A percentile compares a stretch with the other conserved stretches of the same genome.
Conservation (phyloP, 805 yeast species). For the Candida adriatica region DNA sequence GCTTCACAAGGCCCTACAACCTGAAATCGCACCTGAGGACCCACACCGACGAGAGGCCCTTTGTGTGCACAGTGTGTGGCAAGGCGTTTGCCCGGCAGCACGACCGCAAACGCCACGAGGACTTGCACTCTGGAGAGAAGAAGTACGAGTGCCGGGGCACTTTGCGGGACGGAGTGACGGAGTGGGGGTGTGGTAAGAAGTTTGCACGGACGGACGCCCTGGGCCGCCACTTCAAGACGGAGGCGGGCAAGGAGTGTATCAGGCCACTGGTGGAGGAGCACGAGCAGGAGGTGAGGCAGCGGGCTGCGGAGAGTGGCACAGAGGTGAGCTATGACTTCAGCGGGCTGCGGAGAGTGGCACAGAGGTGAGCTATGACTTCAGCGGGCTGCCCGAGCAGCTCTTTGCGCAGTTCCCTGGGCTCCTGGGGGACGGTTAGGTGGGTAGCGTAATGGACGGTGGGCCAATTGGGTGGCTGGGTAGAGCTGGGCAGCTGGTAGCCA, state of each 20-base stretch:
- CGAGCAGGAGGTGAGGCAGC: conserved; percentile 19
- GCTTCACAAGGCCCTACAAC: conserved; percentile 90
- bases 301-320: conserved; percentile 13
- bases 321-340: conserved; percentile 10
- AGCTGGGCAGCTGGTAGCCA: too few relatives aligned
- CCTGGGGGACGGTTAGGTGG: too few relatives aligned
- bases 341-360: conserved; percentile 13
- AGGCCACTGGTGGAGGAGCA: conserved; percentile 60
- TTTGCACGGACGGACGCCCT: conserved; percentile 79
- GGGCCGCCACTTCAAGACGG: conserved; percentile 74
- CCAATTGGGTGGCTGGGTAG: too few relatives aligned
- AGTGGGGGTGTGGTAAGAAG: conserved; percentile 77
- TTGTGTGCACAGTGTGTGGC: conserved; percentile 64
- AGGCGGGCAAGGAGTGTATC: conserved; percentile 68
- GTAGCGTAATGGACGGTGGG: too few relatives aligned
- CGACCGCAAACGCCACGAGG: conserved; percentile 71
- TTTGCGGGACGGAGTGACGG: conserved; percentile 42
- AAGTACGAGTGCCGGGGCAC: conserved; percentile 65
- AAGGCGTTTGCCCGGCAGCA: conserved; percentile 80
- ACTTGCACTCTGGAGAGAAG: conserved; percentile 70
- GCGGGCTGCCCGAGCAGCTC: conserved; percentile 17
- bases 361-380: conserved; percentile 6
- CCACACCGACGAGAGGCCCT: conserved; percentile 81
- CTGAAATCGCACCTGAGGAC: conserved; percentile 87
- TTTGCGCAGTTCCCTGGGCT: conserved; percentile 14